Conservation (phyloP, 495 filamentous ascomycete genomes). For the Aspergillus wentii region DNA sequence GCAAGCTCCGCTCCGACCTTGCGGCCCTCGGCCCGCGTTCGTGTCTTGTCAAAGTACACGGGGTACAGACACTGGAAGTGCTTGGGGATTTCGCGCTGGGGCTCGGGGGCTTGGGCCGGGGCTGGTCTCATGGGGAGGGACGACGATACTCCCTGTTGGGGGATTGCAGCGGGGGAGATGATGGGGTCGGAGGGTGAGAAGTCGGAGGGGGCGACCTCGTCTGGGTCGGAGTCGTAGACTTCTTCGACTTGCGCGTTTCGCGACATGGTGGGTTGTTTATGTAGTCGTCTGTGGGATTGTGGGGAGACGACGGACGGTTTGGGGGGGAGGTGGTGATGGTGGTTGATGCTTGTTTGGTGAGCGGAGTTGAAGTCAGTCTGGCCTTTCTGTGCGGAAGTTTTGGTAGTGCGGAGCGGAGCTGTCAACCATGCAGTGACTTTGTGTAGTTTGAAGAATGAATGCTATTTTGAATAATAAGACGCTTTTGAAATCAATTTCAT, state of each 20-base stretch:
- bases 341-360: no score
- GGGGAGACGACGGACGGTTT: slow-evolving; percentile 6
- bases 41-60: slow-evolving; percentile 80
- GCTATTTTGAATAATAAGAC: slow-evolving; percentile 4
- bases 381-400: slow-evolving; percentile 22
- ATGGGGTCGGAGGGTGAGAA: slow-evolving; percentile 42
- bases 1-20: slow-evolving; percentile 67
- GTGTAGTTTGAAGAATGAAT: no score
- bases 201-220: slow-evolving; percentile 72
- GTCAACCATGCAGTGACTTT: no score
- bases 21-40: slow-evolving; percentile 71
- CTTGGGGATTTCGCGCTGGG: slow-evolving; percentile 56
- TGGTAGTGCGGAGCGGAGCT: slow-evolving; percentile 10
- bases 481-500: no score
- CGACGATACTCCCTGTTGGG: slow-evolving; percentile 16
- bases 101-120: slow-evolving; percentile 23
- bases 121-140: slow-evolving; percentile 32
- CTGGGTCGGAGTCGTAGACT: slow-evolving; percentile 71
- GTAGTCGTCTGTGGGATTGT: slow-evolving; percentile 3
- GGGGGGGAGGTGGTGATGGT: slow-evolving; percentile 1
- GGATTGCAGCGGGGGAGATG: slow-evolving; percentile 30
- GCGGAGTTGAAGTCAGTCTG: slow-evolving; percentile 13
- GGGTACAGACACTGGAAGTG: slow-evolving; percentile 88
- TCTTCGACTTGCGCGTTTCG: slow-evolving; percentile 82
- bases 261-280: slow-evolving; percentile 54